Evolutionary conservation across 208 protist species (phyloP).

Genomic region (Herpetomonas samuelpessoai): DNA sequence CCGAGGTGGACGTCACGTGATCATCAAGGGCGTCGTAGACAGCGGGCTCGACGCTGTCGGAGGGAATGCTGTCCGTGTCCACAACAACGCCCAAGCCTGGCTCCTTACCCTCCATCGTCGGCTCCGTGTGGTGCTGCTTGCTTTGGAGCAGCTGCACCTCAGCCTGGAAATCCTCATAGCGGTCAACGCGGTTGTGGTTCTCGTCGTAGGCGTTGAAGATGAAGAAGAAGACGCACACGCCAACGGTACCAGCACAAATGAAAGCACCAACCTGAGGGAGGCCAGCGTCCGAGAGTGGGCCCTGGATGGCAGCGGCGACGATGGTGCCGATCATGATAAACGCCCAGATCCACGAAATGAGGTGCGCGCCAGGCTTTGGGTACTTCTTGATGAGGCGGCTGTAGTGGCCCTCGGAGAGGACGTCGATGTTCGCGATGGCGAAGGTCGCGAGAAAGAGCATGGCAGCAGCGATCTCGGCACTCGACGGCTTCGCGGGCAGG

Average conservation of each 20-base stretch:
- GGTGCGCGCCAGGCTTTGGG: constrained; percentile 16
- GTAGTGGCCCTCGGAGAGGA: constrained; percentile 48
- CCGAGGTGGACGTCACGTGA: background rate
- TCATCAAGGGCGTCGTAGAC: background rate
- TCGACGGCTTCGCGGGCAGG: constrained; percentile 19
- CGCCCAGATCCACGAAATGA: constrained; percentile 40
- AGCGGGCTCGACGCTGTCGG: background rate
- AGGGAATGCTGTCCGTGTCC: background rate
- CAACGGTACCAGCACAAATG: constrained; percentile 22
- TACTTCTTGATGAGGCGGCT: constrained; percentile 28
- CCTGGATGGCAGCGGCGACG: constrained; percentile 26
- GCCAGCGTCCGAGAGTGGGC: constrained; percentile 28
- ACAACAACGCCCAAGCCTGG: background rate
- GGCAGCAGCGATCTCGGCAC: constrained; percentile 16
- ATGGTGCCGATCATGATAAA: constrained; percentile 24
- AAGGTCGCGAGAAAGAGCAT: constrained; percentile 37
- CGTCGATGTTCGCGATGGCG: constrained; percentile 34
- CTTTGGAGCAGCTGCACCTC: constrained; percentile 10
- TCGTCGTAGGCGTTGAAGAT: constrained; percentile 50
- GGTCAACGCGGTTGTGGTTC: constrained; percentile 21
- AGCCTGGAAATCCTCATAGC: constrained; percentile 13
- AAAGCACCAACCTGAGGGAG: constrained; percentile 26
- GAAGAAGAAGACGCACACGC: constrained; percentile 18
- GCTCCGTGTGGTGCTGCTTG: constrained; percentile 5
- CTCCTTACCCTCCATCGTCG: background rate